Base-by-base conservation (phyloP, 805 yeast species). In the Scheffersomyces stipitis region DNA sequence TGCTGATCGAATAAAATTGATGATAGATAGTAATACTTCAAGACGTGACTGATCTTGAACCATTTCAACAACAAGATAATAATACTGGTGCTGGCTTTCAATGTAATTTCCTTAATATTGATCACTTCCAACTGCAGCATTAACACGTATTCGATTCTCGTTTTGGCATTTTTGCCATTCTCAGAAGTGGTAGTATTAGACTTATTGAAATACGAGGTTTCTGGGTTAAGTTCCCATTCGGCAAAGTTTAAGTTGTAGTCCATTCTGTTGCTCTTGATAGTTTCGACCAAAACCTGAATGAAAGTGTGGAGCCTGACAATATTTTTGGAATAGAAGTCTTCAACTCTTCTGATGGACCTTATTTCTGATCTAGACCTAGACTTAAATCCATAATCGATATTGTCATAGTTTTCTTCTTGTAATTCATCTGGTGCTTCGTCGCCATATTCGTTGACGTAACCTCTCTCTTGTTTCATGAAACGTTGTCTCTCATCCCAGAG, bases 41-140 rank as follows among this genome's bases (percentile, higher is more conserved):
- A 57, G 2, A 88, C 65, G 56, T 93, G 96, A 30, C 79, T 83
- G 7, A 73, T 57, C 53, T 85, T 86, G 56, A 86, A 83, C 96
- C 97, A 90, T 49, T 74, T 75, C 23, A 83, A 54, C 15, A 93
- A 53, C 15, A 77, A 48, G 8, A 64, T 48, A 1, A 87, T 37
- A 1, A 80, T 71, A 1, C 76, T 75, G 0, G 83, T 66, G 2
- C 82, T 64, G 3, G 82, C 75, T 46, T 81, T 83, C 34, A 83
- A 51, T 1, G 81, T 65, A 3, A 78, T 61, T 48, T 85, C 91
- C 45, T 81, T 83, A n/a, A 76, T 65, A 43, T 83, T 71, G 4
- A 69, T 42, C 2, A 80, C 64, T 46, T 83, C 89, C 15, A 80
- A 60, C 42, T 73, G 71, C 37, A 65, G 74, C 41, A 56, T 51